A percentile compares a stretch with the other conserved stretches of the same genome.
phyloP scores from a whole-genome alignment of 192 early-diverging fungal genomes.

The Allomyces arbusculus region DNA sequence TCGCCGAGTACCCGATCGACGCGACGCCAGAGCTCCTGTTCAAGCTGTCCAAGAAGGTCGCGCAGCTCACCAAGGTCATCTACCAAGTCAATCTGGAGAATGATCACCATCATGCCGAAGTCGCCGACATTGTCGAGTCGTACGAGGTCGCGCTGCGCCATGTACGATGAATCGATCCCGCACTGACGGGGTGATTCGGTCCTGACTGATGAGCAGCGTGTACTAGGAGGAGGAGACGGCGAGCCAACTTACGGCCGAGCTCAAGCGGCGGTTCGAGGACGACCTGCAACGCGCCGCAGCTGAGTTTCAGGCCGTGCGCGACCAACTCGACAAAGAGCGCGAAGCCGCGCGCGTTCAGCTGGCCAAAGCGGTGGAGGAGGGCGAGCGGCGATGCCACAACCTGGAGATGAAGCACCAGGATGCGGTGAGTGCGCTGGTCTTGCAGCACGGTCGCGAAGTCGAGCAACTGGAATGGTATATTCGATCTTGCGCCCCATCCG shows the following conservation, averaged over 20 bases:
- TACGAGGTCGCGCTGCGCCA: not conserved
- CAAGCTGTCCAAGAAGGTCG: slow-evolving; percentile 5
- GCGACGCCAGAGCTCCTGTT: not conserved
- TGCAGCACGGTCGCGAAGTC: too few relatives aligned
- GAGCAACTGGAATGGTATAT: too few relatives aligned
- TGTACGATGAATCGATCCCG: not conserved
- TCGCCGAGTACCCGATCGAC: not conserved
- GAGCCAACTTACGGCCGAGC: too few relatives aligned
- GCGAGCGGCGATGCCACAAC: not conserved
- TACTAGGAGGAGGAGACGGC: too few relatives aligned
- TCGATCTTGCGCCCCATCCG: too few relatives aligned
- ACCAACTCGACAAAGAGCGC: too few relatives aligned
- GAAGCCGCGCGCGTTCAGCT: too few relatives aligned
- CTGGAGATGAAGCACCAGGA: not conserved
- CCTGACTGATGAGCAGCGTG: too few relatives aligned
- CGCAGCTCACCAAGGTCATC: slow-evolving; percentile 3
- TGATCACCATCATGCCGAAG: not conserved
- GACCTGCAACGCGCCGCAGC: too few relatives aligned
- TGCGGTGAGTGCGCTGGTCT: not conserved
- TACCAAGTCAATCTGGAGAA: not conserved
- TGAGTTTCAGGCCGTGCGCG: too few relatives aligned
- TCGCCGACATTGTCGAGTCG: not conserved
- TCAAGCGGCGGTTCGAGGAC: too few relatives aligned
- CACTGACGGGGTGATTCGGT: not conserved
- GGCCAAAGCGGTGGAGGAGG: too few relatives aligned